Evolutionary conservation across 805 yeast genomes (phyloP).

Genomic region (Pichia rugopelliculosa): DNA sequence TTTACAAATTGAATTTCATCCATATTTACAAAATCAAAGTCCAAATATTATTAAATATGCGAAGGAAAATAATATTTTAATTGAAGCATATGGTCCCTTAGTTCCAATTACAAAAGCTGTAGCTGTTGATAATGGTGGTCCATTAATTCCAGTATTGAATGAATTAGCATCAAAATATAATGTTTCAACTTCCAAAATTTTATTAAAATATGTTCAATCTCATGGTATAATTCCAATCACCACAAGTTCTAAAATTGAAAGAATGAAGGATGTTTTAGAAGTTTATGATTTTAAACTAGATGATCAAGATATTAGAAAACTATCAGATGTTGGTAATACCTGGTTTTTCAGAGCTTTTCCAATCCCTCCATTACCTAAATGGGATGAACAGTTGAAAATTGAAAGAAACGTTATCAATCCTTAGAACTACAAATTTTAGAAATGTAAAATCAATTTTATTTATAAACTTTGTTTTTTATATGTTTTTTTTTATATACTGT

Average conservation of each 20-base stretch:
- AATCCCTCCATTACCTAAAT: conserved; percentile 15
- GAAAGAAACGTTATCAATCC: conserved; percentile 9
- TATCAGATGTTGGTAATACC: conserved; percentile 22
- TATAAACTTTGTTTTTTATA: no score
- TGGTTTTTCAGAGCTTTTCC: conserved; percentile 20
- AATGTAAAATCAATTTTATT: no score
- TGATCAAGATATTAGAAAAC: conserved; percentile 24
- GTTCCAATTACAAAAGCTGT: conserved; percentile 33
- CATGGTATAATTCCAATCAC: conserved; percentile 39
- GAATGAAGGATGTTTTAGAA: conserved; percentile 33
- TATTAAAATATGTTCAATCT: conserved; percentile 39
- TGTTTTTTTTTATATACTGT: not conserved
- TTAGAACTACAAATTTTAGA: not conserved
- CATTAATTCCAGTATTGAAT: conserved; percentile 27
- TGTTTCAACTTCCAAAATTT: conserved; percentile 33
- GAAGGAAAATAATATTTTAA: conserved; percentile 28
- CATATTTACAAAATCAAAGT: conserved; percentile 54
- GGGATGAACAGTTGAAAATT: conserved; percentile 16
- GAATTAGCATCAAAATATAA: conserved; percentile 30
- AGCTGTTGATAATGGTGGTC: conserved; percentile 16
- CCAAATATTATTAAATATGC: conserved; percentile 39
- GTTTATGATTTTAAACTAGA: conserved; percentile 29
- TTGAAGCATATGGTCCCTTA: conserved; percentile 42
- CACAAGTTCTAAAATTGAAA: conserved; percentile 34
- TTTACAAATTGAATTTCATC: conserved; percentile 60